Base-by-base conservation (phyloP, 768 basidiomycete genomes). In the Russula olivacea region DNA sequence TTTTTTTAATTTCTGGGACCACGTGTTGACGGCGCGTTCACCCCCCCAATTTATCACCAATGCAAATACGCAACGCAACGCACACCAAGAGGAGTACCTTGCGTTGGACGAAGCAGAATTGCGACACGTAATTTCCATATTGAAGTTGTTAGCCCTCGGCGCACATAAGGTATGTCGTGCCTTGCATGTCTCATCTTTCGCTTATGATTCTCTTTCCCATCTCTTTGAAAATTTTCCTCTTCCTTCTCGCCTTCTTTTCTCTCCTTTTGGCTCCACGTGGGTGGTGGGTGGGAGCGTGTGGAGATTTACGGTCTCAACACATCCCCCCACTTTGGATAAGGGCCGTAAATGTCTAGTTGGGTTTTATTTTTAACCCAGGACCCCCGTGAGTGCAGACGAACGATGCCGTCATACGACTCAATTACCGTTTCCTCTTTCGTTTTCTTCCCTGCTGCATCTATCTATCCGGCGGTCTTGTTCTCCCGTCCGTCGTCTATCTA, bases 141-240 rank as follows among this genome's bases (percentile, higher is more conserved):
- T 89, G 58, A 86, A 87, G 68, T 69, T 83, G 11, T 80, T 83
- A 64, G 87, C 88, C 1, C 70, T 90, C 23, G 87, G 84, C 11
- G 89, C 88, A 28, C 87, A 89, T 68, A 73, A 73, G 62, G 80
- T 82, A 74, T 74, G 60, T 25, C 51, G 79, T 58, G 49, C 66
- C 55, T 59, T 34, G n/a, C 55, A 32, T n/a, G 47, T 28, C 57
- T 25, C 51, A 59, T 66, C 63, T 65, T 59, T 66, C 62, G 52
- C 57, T 63, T 65, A 55, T 58, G 47, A 58, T 53, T 43, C 25
- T 48, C 47, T 30, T 28, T 36, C n/a, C 21, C 19, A 8, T 38
- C 14, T 30, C 15, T 21, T 8, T 51, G 5, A 38, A 38, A 38
- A 30, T 52, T 45, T 23, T 14, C 3, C n/a, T 32, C 4, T 10